A percentile compares a stretch with the other conserved stretches of the same genome.
Conservation (phyloP, 2,329 filamentous ascomycete genomes). For the Fonsecaea multimorphosa region DNA sequence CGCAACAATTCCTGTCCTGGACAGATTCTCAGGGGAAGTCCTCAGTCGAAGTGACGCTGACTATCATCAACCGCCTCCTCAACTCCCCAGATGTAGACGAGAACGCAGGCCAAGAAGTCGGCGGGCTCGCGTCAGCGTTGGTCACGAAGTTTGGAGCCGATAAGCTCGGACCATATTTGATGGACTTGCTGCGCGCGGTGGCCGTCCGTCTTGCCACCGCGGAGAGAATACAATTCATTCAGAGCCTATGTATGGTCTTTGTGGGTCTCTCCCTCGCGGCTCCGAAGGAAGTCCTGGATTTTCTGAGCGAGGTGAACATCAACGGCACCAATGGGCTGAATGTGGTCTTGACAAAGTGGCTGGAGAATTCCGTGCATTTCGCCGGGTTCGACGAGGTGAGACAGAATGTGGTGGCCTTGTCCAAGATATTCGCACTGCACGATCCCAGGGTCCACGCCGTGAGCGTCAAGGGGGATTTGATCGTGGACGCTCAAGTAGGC, state of each 20-base stretch:
- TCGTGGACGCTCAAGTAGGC: slow-evolving; percentile 64
- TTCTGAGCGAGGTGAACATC: slow-evolving; percentile 83
- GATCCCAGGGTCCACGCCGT: slow-evolving; percentile 79
- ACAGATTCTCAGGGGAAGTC: slow-evolving; percentile 78
- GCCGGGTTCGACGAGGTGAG: slow-evolving; percentile 98
- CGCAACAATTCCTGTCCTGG: slow-evolving; percentile 87
- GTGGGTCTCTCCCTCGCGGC: slow-evolving; percentile 85
- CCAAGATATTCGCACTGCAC: slow-evolving; percentile 86
- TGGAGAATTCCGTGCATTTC: slow-evolving; percentile 96
- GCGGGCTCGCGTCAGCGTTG: slow-evolving; percentile 88
- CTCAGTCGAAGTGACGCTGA: slow-evolving; percentile 84
- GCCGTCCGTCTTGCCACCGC: slow-evolving; percentile 83
- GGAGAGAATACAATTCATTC: slow-evolving; percentile 86
- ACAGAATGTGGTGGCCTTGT: slow-evolving; percentile 93
- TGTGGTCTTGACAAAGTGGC: slow-evolving; percentile 90
- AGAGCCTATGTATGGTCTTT: slow-evolving; percentile 94
- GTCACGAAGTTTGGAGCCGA: slow-evolving; percentile 95
- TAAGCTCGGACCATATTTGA: slow-evolving; percentile 84
- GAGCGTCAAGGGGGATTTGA: slow-evolving; percentile 87
- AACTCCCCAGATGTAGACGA: slow-evolving; percentile 85
- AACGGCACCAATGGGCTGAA: slow-evolving; percentile 77
- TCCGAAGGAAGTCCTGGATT: slow-evolving; percentile 87
- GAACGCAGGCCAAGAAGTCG: slow-evolving; percentile 93
- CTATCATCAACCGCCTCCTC: slow-evolving; percentile 84
- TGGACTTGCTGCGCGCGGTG: slow-evolving; percentile 86